These are phyloP conservation scores for Boletus mariae DNA, from an alignment of 1,284 basidiomycete genomes.

Conservation along the genomic window DNA sequence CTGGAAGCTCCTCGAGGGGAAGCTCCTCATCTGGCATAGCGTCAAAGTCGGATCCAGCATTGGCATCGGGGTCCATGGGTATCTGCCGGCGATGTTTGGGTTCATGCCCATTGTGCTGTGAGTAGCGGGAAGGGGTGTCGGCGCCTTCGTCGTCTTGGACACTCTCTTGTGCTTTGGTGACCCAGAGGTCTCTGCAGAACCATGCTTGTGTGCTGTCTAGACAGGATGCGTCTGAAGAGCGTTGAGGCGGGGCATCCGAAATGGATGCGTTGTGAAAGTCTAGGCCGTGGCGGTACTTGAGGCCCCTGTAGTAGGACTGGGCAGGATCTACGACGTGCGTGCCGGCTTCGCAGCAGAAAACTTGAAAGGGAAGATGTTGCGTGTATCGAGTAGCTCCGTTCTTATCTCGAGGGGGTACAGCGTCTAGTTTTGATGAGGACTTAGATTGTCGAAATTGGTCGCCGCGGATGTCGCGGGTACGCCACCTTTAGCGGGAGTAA, in stretches of 20 bases:
- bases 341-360: conserved; percentile 95
- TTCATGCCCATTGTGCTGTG: conserved; percentile 15
- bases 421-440: conserved; percentile 85
- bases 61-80: conserved; percentile 60
- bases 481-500: conserved; percentile 58
- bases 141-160: conserved; percentile 51
- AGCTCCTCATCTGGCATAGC: conserved; percentile 74
- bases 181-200: conserved; percentile 95
- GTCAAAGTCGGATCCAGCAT: conserved; percentile 85
- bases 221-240: conserved; percentile 78
- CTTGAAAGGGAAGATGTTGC: conserved; percentile 92
- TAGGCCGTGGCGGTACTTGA: conserved; percentile 76
- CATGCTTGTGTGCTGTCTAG: conserved; percentile 92
- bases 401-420: conserved; percentile 84
- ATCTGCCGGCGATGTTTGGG: conserved; percentile 32
- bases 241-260: conserved; percentile 52
- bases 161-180: conserved; percentile 73
- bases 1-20: conserved; percentile 39
- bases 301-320: conserved; percentile 88
- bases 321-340: conserved; percentile 92
- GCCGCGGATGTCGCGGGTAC: conserved; percentile 91
- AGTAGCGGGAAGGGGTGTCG: conserved; percentile 32
- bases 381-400: conserved; percentile 79
- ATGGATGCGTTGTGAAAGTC: conserved; percentile 77
- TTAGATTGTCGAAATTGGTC: conserved; percentile 95